A percentile compares a stretch with the other conserved stretches of the same genome.
These are phyloP conservation scores for Chalciporus sp. DNA, from an alignment of 1,284 basidiomycete genomes.

Conservation along the genomic window DNA sequence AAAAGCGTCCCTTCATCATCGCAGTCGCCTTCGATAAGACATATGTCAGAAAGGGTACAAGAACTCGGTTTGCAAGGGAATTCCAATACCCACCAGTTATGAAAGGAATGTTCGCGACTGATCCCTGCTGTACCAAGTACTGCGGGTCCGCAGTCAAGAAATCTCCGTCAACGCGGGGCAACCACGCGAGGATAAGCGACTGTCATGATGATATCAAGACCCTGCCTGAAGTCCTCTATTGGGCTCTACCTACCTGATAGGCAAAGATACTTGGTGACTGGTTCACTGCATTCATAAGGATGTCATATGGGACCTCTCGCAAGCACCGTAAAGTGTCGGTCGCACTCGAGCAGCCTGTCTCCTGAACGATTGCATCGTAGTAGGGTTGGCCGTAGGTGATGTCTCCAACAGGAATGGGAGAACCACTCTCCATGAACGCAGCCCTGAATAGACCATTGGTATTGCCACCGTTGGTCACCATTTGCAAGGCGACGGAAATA, in stretches of 20 bases:
- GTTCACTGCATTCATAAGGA: constrained; percentile 19
- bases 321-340: constrained; percentile 36
- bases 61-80: constrained; percentile 19
- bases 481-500: constrained; percentile 33
- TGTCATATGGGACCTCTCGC: constrained; percentile 28
- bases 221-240: not conserved
- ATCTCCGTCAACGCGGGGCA: constrained; percentile 53
- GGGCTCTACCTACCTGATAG: constrained; percentile 42
- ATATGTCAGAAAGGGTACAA: constrained; percentile 37
- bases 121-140: constrained; percentile 40
- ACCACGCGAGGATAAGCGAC: constrained; percentile 46
- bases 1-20: constrained; percentile 61
- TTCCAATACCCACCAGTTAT: constrained; percentile 36
- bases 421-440: constrained; percentile 38
- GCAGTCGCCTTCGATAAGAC: constrained; percentile 43
- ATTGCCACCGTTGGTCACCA: constrained; percentile 30
- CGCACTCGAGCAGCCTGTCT: constrained; percentile 22
- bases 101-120: constrained; percentile 49
- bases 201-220: constrained; percentile 4
- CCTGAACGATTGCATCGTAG: constrained; percentile 26
- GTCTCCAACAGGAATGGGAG: constrained; percentile 21
- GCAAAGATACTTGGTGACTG: constrained; percentile 36
- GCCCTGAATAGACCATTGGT: constrained; percentile 35
- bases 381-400: constrained; percentile 27
- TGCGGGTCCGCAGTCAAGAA: constrained; percentile 49